Conservation (phyloP, 225 moss, liverwort and hornwort genomes). For the Physcomitrellopsis africana region DNA sequence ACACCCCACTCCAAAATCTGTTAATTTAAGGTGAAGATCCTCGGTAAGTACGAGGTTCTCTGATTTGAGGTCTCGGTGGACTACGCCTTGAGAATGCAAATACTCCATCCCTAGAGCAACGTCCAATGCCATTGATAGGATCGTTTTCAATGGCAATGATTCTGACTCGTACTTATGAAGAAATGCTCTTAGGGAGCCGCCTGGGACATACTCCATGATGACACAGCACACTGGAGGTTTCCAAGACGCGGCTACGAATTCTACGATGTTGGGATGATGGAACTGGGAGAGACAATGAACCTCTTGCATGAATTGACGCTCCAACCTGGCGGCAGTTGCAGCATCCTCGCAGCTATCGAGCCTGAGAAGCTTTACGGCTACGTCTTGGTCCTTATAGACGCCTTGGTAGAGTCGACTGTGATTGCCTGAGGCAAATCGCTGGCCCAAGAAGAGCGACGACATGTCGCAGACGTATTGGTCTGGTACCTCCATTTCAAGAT, state of each 20-base stretch:
- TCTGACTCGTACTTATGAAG: conserved; percentile 57
- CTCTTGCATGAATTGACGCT: conserved; percentile 91
- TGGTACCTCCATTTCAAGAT: conserved; percentile 50
- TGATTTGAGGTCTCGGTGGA: conserved; percentile 86
- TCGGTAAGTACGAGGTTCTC: conserved; percentile 75
- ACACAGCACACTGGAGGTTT: conserved; percentile 74
- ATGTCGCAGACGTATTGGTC: conserved; percentile 67
- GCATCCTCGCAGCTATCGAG: conserved; percentile 65
- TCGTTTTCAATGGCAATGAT: conserved; percentile 47
- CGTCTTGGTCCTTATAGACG: conserved; percentile 70
- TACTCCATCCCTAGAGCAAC: conserved; percentile 87
- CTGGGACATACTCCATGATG: conserved; percentile 76
- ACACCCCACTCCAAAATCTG: conserved; percentile 90
- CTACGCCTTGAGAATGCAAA: conserved; percentile 81
- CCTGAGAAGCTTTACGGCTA: conserved; percentile 82
- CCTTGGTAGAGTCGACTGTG: conserved; percentile 87
- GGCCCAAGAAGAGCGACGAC: conserved; percentile 72
- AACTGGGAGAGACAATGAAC: conserved; percentile 73
- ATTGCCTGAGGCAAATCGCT: conserved; percentile 72
- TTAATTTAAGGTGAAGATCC: conserved; percentile 62
- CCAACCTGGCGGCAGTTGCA: conserved; percentile 42
- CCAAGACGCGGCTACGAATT: conserved; percentile 78
- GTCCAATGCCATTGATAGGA: conserved; percentile 71
- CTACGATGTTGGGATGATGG: conserved; percentile 77
- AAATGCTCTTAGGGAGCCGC: conserved; percentile 74